Base-by-base conservation (phyloP, 257 asterid species). In the Nicotiana knightiana region DNA sequence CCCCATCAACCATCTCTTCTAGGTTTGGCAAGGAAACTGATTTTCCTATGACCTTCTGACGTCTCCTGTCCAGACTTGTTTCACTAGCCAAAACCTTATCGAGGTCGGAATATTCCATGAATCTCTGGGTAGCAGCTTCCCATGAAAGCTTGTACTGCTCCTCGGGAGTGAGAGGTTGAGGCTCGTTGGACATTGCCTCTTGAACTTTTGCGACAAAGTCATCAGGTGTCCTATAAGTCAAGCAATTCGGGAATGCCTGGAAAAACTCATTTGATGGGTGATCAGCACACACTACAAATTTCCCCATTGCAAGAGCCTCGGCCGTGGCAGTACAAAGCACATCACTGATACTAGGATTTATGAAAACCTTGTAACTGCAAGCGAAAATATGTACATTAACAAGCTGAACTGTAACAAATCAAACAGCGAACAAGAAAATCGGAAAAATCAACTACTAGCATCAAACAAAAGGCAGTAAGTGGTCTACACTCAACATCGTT, bases 251-350 rank as follows among this genome's bases (percentile, higher is more conserved):
- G 83, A 96, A 96, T 76, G 87, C 90, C 88, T 91, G 85, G 96
- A 96, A 96, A 91, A 96, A 96, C 81, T 94, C 98, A 51, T 96
- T 96, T 17, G 98, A 96, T 35, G 99, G 98, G 89, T 96, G 98
- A 83, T 96, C 97, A 1, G 98, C 97, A 78, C 99, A 96, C 73
- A 96, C 96, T 6, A 96, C 99, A 16, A 96, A 90, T 83, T 96
- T 96, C 10, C 99, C 99, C 99, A 96, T 96, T 9, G 99, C 98
- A 18, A 96, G 98, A 77, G 99, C 99, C 91, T 96, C 99, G 0
- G 99, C 99, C 57, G 99, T 96, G 64, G 99, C 99, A 1, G 99
- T 96, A 86, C 99, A 96, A 55, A 96, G 98, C 73, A 96, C 99
- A 59, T 94, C 98, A 64, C 99, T 96, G n/a, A 94, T 88, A 75